phyloP scores from a whole-genome alignment of 768 basidiomycete species.

The Tricholoma furcatifolium region DNA sequence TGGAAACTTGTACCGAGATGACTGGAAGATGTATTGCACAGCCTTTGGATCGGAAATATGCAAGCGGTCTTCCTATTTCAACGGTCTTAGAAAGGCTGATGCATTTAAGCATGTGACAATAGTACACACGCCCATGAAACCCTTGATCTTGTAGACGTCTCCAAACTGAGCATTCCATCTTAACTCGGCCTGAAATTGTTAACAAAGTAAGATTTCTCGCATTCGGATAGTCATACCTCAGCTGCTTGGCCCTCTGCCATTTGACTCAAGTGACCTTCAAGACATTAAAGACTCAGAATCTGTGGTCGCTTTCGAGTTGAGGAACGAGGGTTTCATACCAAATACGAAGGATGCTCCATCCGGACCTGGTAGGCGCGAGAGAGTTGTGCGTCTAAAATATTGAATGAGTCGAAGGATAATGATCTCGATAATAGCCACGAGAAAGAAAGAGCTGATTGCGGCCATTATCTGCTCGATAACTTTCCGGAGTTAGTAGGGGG shows the following conservation, averaged over 20 bases:
- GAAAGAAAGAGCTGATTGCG: conserved; percentile 3
- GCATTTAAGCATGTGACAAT: neutral
- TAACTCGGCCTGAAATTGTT: conserved; percentile 34
- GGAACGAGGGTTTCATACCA: conserved; percentile 23
- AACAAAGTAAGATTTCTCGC: too few relatives aligned
- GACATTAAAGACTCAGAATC: neutral
- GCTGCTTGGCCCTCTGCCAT: conserved; percentile 33
- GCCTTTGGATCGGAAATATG: conserved; percentile 49
- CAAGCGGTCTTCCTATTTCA: conserved; percentile 40
- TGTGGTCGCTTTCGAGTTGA: neutral
- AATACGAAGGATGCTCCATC: conserved; percentile 35
- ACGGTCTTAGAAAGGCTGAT: neutral
- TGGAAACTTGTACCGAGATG: conserved; percentile 39
- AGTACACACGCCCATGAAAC: conserved; percentile 32
- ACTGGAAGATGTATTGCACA: conserved; percentile 42
- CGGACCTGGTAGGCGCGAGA: conserved; percentile 34
- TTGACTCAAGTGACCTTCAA: conserved; percentile 27
- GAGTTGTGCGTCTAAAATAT: conserved; percentile 28
- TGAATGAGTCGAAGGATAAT: conserved; percentile 26
- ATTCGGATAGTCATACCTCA: too few relatives aligned
- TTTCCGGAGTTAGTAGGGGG: too few relatives aligned
- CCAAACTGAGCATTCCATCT: conserved; percentile 45
- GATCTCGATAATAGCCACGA: conserved; percentile 9
- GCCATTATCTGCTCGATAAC: too few relatives aligned
- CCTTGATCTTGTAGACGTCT: conserved; percentile 36